phyloP scores from a whole-genome alignment of 2,329 filamentous ascomycete species.

The Aspergillus luchuensis region DNA sequence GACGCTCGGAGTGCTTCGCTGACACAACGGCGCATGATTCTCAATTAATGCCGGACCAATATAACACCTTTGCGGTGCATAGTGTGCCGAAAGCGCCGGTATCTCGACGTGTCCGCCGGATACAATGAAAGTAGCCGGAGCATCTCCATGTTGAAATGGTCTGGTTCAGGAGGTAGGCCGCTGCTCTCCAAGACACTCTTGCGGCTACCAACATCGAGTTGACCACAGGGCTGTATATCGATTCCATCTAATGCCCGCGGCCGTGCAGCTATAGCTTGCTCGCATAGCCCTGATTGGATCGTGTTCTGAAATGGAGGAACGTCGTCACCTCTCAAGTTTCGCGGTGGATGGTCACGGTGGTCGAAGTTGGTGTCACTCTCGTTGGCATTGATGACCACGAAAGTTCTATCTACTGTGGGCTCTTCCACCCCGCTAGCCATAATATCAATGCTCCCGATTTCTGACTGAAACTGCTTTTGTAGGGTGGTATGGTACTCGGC shows the following conservation, averaged over 20 bases:
- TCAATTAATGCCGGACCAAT: background rate
- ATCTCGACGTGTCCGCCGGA: background rate
- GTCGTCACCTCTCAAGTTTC: background rate
- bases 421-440: background rate
- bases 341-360: background rate
- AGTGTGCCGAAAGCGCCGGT: background rate
- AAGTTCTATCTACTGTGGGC: background rate
- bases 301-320: background rate
- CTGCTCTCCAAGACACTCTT: background rate
- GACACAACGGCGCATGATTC: background rate
- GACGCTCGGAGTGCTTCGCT: too few relatives aligned
- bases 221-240: background rate
- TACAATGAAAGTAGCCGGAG: background rate
- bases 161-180: background rate
- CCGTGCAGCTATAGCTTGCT: background rate
- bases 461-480: too few relatives aligned
- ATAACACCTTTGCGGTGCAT: background rate
- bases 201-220: background rate
- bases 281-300: background rate
- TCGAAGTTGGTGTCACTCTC: background rate
- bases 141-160: background rate
- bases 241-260: background rate
- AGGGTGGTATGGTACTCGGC: too few relatives aligned
- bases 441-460: too few relatives aligned
- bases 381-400: background rate